Evolutionary conservation across 768 basidiomycete species (phyloP), one percentile per base, ranked within the genome.

Genomic region (Mycena rosella): DNA sequence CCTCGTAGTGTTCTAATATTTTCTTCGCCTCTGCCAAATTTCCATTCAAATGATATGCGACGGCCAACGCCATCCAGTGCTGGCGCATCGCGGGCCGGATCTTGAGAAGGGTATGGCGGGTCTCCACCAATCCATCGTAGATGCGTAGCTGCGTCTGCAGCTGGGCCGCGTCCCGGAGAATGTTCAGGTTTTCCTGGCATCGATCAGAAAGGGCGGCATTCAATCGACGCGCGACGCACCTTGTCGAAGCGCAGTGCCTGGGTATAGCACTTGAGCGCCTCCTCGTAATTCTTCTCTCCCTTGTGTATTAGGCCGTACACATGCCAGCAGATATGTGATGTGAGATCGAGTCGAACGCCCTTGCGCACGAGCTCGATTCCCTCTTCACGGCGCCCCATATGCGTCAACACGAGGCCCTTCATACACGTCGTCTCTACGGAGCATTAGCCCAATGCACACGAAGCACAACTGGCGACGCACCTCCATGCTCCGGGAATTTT

Each of bases 281-380:
- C 96, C 71, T 95, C 94, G 74, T 95, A 98, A 75, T 97, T 95
- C 79, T 93, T 96, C 77, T 98, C 94, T 11, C 91, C 92, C 78
- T 97, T 95, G 78, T 96, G 93, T 24, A 98, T 89, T 74, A 99
- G 91, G 29, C 96, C 98, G 77, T 95, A 93, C 70, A 99, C 97
- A 79, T 99, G 98, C 96, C 98, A 99, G 76, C 91, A 92, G 76
- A 99, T 98, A 75, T 98, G 96, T 22, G 95, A 96, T 34, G 88
- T 91, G 60, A 94, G 80, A 79, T 96, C 94, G 52, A 90, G 84
- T 47, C 89, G 86, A 71, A 95, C 86, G 64, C 96, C 96, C 73
- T 93, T 91, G 83, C 92, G 92, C 71, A 95, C 91, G 49, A 95
- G 86, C 40, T 93, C 91, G 64, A 93, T 83, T 32, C 96, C 96